These are phyloP conservation scores for Beauveria scarabaeidicola DNA, from an alignment of 2,329 filamentous ascomycete genomes.

Conservation along the genomic window DNA sequence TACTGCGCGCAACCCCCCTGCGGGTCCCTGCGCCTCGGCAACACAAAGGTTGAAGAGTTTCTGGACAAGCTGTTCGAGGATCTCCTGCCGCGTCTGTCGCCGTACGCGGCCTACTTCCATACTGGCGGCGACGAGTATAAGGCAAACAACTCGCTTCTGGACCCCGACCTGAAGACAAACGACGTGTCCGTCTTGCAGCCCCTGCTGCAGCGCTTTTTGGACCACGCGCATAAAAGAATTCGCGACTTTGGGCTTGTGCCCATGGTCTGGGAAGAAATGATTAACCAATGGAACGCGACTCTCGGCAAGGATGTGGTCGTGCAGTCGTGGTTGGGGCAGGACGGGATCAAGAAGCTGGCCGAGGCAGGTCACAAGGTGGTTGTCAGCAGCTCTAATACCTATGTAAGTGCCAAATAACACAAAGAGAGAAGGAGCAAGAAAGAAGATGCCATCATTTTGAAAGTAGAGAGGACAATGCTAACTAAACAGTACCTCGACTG, in stretches of 20 bases:
- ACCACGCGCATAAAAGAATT: constrained; percentile 59
- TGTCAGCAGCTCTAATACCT: constrained; percentile 68
- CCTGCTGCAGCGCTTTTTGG: constrained; percentile 69
- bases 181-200: constrained; percentile 57
- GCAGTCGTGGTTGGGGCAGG: constrained; percentile 66
- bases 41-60: constrained; percentile 59
- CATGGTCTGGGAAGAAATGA: constrained; percentile 84
- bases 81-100: constrained; percentile 60
- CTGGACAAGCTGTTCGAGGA: constrained; percentile 66
- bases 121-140: constrained; percentile 86
- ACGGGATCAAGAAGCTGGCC: constrained; percentile 52
- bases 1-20: constrained; percentile 58
- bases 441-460: background rate
- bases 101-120: constrained; percentile 71
- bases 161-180: constrained; percentile 63
- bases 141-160: constrained; percentile 62
- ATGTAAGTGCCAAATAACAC: constrained; percentile 41
- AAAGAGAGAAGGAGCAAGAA: background rate
- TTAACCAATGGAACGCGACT: constrained; percentile 67
- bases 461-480: constrained; percentile 10
- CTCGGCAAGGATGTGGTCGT: constrained; percentile 64
- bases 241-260: constrained; percentile 57
- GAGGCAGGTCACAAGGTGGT: constrained; percentile 61
- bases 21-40: constrained; percentile 69
- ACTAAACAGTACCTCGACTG: constrained; percentile 66